Base-by-base conservation (phyloP, 805 yeast species). In the Spathaspora sp. region DNA sequence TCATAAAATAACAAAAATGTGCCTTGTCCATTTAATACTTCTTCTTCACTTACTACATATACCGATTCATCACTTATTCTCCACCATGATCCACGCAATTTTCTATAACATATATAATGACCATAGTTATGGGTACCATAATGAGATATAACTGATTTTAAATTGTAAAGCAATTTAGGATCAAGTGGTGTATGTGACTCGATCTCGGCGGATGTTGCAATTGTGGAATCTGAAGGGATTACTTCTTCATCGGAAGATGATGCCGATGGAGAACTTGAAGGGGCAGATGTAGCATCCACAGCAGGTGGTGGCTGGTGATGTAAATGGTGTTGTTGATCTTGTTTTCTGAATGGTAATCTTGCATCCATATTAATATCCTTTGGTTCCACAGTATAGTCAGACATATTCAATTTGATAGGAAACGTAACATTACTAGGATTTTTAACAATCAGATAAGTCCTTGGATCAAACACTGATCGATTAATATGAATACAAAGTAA, bases 111-210 rank as follows among this genome's bases (percentile, higher is more conserved):
- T 54, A 93, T 88, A 64, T 93, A 93, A 67, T 93, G 99, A n/a
- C 99, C 99, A 65, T 90, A 94, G 60, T 93, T 91, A 60, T 94
- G 97, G 0, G 97, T 87, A 47, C 99, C 99, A 65, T 86, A 92
- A 67, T 93, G 99, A 1, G 93, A 85, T 44, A 93, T 88, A 1
- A 89, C 94, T 0, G 97, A 89, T 62, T 88, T 88, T 55, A 93
- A 76, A 40, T 83, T 77, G 66, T 93, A 93, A 2, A 77, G 71
- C 44, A 86, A 65, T 2, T 77, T 74, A 2, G 82, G 78, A 52
- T 69, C 63, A 3, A 46, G 12, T 23, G 35, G 38, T 4, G 31
- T 28, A 1, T 11, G 31, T 14, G 17, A 8, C 26, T 12, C n/a
- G 42, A 32, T 39, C 23, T 14, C 20, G 16, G 51, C 52, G 2